Evolutionary conservation across 345 rosid species (phyloP), one percentile per base, ranked within the genome.

Genomic region (Camelina neglecta): DNA sequence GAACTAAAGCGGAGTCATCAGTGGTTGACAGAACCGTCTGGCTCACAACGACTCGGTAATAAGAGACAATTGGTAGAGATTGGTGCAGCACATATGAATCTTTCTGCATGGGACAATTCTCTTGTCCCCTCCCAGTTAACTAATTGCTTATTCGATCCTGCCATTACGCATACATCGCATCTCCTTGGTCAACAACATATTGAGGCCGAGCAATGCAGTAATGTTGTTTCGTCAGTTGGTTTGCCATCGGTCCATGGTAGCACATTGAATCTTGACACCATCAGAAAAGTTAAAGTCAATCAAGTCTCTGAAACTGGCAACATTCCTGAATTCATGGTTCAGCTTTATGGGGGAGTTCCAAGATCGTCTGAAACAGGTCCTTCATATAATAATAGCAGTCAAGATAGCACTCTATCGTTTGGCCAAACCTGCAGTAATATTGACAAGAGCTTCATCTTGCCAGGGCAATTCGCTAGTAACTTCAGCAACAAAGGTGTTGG

Each of bases 1-100:
- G 74, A 72, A 3, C n/a, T n/a, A 16, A 93, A 91, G 79, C 79
- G 97, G 62, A 73, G 86, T 71, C 87, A 84, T 75, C 89, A 80
- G 33, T 90, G 97, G 90, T 83, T 90, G 76, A 54, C 82, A 5
- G 85, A 83, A 81, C 66, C 85, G 57, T 75, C 82, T 35, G 89
- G 79, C 56, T 73, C 90, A 1, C 86, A 88, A 78, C 66, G 85
- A 35, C 78, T 81, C 75, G 81, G 90, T 18, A 87, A 82, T 83
- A 91, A 91, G 87, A 88, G 85, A 77, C 97, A 84, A 76, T 79
- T 85, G 31, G 72, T 83, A 3, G 85, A 85, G 75, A 73, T 71
- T 75, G 85, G 85, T 61, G 65, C 83, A 58, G 65, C 83, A 59
- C 71, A 55, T 75, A 44, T 83, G 56, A 65, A 63, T 70, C 69